These are phyloP conservation scores for Fusarium sp. DNA, from an alignment of 2,329 filamentous ascomycete species.

Conservation along the genomic window DNA sequence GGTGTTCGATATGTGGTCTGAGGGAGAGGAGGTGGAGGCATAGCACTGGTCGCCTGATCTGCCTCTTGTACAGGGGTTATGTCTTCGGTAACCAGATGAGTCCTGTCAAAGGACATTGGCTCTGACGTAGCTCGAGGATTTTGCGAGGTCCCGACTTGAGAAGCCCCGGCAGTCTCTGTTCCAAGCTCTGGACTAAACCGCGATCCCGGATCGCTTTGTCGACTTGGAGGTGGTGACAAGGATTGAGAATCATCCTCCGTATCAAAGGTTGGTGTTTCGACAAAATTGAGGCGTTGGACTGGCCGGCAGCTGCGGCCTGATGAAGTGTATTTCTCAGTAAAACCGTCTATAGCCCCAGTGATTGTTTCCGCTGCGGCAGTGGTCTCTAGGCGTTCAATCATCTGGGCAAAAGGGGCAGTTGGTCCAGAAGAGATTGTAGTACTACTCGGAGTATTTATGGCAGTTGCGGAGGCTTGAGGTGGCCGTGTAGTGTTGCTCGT, in stretches of 20 bases:
- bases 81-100: background rate
- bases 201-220: background rate
- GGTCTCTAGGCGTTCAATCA: background rate
- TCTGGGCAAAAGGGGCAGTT: background rate
- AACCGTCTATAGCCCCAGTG: accelerated
- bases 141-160: accelerated
- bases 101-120: accelerated
- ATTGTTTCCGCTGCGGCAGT: accelerated
- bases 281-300: background rate
- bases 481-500: accelerated
- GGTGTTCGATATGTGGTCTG: too few relatives aligned
- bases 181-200: background rate
- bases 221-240: background rate
- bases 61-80: background rate
- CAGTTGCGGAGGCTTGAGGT: background rate
- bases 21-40: slow-evolving; percentile 1
- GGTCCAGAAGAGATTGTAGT: accelerated
- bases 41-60: background rate
- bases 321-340: background rate
- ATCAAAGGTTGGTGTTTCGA: background rate
- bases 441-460: accelerated
- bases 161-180: background rate
- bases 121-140: background rate
- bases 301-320: background rate
- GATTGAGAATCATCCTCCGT: background rate